Conservation (phyloP, 352 stramenopile species). For the Phytophthora megakarya region DNA sequence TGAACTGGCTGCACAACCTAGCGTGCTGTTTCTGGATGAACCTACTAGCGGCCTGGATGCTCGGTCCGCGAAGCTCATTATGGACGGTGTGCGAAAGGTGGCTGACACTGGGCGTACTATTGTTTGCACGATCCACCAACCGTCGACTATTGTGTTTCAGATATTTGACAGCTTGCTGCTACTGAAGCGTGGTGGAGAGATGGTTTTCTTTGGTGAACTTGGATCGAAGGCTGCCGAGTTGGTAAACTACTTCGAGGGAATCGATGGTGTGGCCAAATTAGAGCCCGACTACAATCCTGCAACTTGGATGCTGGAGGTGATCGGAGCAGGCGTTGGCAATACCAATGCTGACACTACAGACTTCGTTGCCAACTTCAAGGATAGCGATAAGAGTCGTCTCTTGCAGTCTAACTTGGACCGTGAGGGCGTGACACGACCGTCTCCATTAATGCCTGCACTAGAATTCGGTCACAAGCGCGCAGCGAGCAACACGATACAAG, state of each 20-base stretch:
- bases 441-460: constrained; percentile 2
- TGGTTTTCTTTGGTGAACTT: constrained; percentile 18
- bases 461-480: constrained; percentile 14
- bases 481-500: constrained; percentile 12
- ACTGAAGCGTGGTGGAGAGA: constrained; percentile 15
- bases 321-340: constrained; percentile 13
- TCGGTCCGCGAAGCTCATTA: constrained; percentile 25
- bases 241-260: constrained; percentile 16
- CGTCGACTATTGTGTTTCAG: constrained; percentile 12
- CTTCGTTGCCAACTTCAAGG: constrained; percentile 16
- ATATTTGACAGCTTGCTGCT: constrained; percentile 18
- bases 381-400: constrained; percentile 3
- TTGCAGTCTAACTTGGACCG: constrained; percentile 5
- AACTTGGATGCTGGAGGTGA: constrained; percentile 19
- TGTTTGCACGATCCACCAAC: constrained; percentile 13
- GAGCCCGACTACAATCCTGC: constrained; percentile 7
- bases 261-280: constrained; percentile 9
- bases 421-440: constrained; percentile 4
- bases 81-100: constrained; percentile 24
- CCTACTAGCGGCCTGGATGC: constrained; percentile 22
- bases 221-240: constrained; percentile 5
- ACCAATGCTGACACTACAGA: neutral
- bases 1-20: constrained; percentile 18
- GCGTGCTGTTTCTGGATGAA: constrained; percentile 25
- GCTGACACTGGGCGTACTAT: constrained; percentile 12